A percentile compares a stretch with the other conserved stretches of the same genome.
Evolutionary conservation across 352 stramenopile species (phyloP).

Genomic region (Globisporangium barbulae): DNA sequence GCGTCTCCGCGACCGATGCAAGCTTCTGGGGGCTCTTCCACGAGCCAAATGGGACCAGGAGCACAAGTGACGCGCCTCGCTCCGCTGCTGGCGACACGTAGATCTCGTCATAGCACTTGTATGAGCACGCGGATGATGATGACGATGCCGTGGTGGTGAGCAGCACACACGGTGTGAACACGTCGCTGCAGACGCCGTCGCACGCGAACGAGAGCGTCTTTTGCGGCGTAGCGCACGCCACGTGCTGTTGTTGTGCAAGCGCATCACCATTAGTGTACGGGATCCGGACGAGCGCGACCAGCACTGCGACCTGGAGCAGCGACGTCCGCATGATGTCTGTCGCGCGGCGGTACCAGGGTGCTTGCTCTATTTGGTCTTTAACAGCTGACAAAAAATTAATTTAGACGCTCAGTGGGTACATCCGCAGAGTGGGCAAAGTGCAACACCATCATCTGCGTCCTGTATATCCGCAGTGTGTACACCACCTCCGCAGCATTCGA

Average conservation of each 20-base stretch:
- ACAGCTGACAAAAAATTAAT: too few species aligned
- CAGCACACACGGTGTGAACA: neutral
- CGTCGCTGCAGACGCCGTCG: neutral
- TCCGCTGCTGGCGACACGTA: neutral
- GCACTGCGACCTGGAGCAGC: neutral
- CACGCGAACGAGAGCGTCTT: constrained; percentile 7
- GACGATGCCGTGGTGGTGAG: neutral
- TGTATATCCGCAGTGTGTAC: neutral
- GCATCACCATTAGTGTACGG: neutral
- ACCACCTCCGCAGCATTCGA: neutral
- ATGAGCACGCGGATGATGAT: neutral
- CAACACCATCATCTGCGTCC: constrained; percentile 5
- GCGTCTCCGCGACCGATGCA: neutral
- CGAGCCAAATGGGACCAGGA: neutral
- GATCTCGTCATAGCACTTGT: constrained; percentile 1
- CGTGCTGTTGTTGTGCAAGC: neutral
- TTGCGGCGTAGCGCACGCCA: neutral
- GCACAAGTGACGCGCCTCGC: neutral
- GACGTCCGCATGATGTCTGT: too few species aligned
- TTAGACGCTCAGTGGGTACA: too few species aligned
- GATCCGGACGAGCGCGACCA: neutral
- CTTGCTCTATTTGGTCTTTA: too few species aligned
- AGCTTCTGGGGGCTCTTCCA: neutral
- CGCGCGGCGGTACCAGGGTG: too few species aligned
- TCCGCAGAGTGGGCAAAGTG: too few species aligned